A percentile compares a stretch with the other conserved stretches of the same genome.
phyloP scores from a whole-genome alignment of 495 filamentous ascomycete species.

The Apiosordaria backusii region DNA sequence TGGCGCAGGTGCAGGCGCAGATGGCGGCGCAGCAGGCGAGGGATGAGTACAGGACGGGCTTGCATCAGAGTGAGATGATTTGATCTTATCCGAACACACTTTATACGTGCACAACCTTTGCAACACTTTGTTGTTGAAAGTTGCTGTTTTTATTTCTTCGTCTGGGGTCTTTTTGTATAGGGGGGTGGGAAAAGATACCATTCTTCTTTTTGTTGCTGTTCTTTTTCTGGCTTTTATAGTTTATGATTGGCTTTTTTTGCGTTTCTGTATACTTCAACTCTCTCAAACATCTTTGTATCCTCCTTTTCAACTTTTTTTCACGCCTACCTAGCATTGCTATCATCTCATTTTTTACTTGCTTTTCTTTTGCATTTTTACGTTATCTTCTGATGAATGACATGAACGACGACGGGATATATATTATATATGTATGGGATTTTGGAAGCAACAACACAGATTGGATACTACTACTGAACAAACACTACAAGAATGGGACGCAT shows the following conservation, averaged over 20 bases:
- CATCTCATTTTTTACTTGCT: not conserved
- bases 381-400: slow-evolving; percentile 1
- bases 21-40: slow-evolving; percentile 26
- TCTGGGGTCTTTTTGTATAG: not conserved
- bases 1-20: slow-evolving; percentile 25
- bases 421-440: not conserved
- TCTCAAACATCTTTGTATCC: not conserved
- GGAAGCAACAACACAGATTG: slow-evolving; percentile 1
- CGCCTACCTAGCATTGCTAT: no score
- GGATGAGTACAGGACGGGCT: slow-evolving; percentile 42
- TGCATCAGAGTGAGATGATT: slow-evolving; percentile 48
- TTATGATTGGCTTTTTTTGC: not conserved
- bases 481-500: not conserved
- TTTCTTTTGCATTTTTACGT: not conserved
- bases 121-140: not conserved
- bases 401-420: no score
- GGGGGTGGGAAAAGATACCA: not conserved
- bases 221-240: not conserved
- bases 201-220: not conserved
- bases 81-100: slow-evolving; percentile 18
- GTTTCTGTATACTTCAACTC: not conserved
- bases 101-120: not conserved
- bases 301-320: not conserved
- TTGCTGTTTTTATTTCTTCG: not conserved
- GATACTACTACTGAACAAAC: not conserved